Evolutionary conservation across 768 basidiomycete species (phyloP), one percentile per base, ranked within the genome.

Genomic region (Inosperma sp.): DNA sequence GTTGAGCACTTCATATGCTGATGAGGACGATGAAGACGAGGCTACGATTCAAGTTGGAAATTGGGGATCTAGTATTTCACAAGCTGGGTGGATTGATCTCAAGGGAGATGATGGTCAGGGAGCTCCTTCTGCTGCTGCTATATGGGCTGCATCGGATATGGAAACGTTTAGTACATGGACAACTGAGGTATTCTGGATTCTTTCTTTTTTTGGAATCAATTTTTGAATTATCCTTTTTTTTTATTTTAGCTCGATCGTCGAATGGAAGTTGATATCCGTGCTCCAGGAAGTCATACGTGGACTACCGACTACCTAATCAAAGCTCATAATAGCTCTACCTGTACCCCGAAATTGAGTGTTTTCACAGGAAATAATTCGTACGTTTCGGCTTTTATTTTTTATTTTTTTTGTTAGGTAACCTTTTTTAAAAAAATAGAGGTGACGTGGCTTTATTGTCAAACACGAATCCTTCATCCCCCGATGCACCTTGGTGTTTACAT

Each of bases 131-230:
- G 13, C 68, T 69, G 25, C 69, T 65, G 40, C 54, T 10, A 72
- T 93, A 7, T 96, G 93, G 92, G 86, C 85, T 19, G 78, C 82
- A 9, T 93, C 90, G 56, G 94, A 96, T 68, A 96, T 96, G 93
- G 93, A 97, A 66, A 92, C 88, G 0, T 87, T 94, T 57, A 86
- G 87, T 49, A 75, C 80, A 12, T 97, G 93, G 94, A 79, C 83
- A 22, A 67, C 67, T 40, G 86, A 91, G 68, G 88, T 85, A 65
- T 53, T 37, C 29, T 33, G n/a, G 30, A 36, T 22, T 16, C 5
- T n/a, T 16, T 2, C 5, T 22, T 19, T 39, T 39, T 12, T 35
- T 2, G 1, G 17, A 4, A 16, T 10, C 19, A 33, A 31, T 30
- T 31, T 27, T 43, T 23, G 30, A 17, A 33, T 23, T 57, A 9